These are phyloP conservation scores for Lentinula lateritia DNA, from an alignment of 768 basidiomycete genomes.

Conservation along the genomic window DNA sequence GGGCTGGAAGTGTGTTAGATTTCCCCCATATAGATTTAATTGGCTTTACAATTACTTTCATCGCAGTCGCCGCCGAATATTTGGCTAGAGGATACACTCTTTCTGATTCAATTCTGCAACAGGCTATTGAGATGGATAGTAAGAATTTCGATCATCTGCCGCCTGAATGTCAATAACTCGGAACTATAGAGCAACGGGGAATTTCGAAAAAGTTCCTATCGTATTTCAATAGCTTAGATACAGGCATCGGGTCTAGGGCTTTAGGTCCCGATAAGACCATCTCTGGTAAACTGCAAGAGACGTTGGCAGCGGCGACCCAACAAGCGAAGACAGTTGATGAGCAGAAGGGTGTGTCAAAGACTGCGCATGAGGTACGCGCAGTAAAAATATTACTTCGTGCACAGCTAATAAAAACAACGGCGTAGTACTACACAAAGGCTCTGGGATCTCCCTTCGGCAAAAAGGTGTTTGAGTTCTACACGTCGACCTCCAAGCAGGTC, in stretches of 20 bases:
- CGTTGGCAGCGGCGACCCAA: constrained; percentile 55
- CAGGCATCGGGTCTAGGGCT: constrained; percentile 58
- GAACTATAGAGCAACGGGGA: constrained; percentile 61
- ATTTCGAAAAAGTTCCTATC: constrained; percentile 82
- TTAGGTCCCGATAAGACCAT: constrained; percentile 81
- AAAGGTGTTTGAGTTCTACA: constrained; percentile 80
- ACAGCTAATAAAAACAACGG: neutral
- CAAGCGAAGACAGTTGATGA: constrained; percentile 77
- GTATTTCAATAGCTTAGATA: constrained; percentile 74
- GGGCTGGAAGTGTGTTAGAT: constrained; percentile 63
- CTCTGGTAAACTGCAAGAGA: constrained; percentile 64
- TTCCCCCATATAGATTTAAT: neutral
- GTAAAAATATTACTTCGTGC: neutral
- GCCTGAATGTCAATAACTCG: too few relatives aligned
- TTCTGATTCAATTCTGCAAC: constrained; percentile 70
- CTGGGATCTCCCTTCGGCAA: constrained; percentile 72
- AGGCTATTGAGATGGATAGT: constrained; percentile 80
- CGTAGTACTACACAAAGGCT: constrained; percentile 74
- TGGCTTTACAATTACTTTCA: neutral
- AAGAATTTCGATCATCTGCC: constrained; percentile 5
- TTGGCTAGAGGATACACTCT: constrained; percentile 86
- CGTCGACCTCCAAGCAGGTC: constrained; percentile 81
- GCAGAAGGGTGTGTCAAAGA: constrained; percentile 69
- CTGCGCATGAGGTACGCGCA: constrained; percentile 55
- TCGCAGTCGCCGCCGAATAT: constrained; percentile 84